Percentiles rank a stretch among this genome's conserved stretches.
Conservation (phyloP, 345 rosid species). For the Barbarea vulgaris region DNA sequence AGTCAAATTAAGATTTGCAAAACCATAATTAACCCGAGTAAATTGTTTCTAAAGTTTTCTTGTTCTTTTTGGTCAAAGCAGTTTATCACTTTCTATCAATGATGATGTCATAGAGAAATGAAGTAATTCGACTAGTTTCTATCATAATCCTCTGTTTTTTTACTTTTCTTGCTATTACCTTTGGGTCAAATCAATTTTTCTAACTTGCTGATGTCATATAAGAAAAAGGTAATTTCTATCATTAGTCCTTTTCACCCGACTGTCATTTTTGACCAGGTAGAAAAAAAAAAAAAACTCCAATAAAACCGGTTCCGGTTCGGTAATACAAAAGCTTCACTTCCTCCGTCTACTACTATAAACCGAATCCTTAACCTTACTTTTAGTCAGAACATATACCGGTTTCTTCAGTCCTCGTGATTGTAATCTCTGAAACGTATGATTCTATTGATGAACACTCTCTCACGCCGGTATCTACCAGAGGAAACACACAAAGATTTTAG, state of each 20-base stretch:
- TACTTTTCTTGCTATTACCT: no score
- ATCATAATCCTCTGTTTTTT: no score
- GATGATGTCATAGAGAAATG: no score
- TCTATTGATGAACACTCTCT: constrained; percentile 64
- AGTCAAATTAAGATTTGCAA: no score
- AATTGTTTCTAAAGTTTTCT: no score
- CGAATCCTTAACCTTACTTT: background rate
- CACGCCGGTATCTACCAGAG: constrained; percentile 59
- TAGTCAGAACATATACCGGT: constrained; percentile 1
- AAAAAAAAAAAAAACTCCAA: background rate
- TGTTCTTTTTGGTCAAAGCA: background rate
- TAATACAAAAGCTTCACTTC: background rate
- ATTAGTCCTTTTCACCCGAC: no score
- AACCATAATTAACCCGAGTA: no score
- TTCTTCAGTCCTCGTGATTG: constrained; percentile 46
- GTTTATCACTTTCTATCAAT: background rate
- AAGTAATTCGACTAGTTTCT: no score
- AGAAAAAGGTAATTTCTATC: no score
- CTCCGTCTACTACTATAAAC: background rate
- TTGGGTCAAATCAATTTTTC: no score
- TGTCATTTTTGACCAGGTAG: no score
- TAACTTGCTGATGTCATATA: no score
- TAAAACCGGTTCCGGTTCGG: background rate
- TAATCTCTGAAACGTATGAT: constrained; percentile 67
- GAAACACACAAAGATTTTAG: background rate